A percentile compares a stretch with the other conserved stretches of the same genome.
phyloP scores from a whole-genome alignment of 2,329 filamentous ascomycete species.

The Ophiocordyceps camponoti-saundersi region DNA sequence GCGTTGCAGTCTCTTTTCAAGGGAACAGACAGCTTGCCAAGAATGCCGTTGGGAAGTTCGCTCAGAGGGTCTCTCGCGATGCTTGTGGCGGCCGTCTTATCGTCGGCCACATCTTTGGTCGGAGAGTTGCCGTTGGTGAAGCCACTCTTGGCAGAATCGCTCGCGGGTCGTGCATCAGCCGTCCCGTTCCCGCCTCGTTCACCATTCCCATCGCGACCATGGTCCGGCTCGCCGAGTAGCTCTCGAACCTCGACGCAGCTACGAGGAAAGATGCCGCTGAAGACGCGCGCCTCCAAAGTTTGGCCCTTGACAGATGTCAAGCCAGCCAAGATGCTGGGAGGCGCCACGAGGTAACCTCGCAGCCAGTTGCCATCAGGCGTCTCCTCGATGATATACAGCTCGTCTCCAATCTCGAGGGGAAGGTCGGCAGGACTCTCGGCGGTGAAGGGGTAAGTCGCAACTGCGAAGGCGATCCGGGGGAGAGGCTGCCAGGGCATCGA shows the following conservation, averaged over 20 bases:
- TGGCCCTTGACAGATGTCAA: constrained; percentile 83
- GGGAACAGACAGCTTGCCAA: constrained; percentile 26
- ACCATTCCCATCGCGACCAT: constrained; percentile 25
- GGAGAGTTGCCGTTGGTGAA: constrained; percentile 20
- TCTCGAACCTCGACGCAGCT: constrained; percentile 92
- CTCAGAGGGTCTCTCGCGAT: constrained; percentile 14
- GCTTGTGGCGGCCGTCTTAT: constrained; percentile 9
- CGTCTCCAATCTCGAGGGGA: constrained; percentile 92
- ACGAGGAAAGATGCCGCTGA: constrained; percentile 93
- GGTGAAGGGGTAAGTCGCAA: constrained; percentile 87
- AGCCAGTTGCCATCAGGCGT: constrained; percentile 86
- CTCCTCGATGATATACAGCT: constrained; percentile 97
- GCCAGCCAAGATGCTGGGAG: constrained; percentile 80
- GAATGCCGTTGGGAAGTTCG: constrained; percentile 21
- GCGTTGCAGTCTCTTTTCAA: constrained; percentile 45
- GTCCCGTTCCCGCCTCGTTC: constrained; percentile 22
- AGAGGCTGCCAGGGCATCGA: constrained; percentile 93
- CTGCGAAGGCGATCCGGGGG: constrained; percentile 91
- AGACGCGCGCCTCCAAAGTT: constrained; percentile 86
- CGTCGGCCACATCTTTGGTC: constrained; percentile 17
- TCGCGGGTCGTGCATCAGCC: constrained; percentile 12
- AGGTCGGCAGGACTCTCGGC: constrained; percentile 78
- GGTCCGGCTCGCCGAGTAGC: constrained; percentile 61
- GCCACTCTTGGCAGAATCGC: constrained; percentile 38
- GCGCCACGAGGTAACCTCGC: constrained; percentile 86